phyloP scores from a whole-genome alignment of 108 stramenopile species.

The Pseudonitzschia multistriata region DNA sequence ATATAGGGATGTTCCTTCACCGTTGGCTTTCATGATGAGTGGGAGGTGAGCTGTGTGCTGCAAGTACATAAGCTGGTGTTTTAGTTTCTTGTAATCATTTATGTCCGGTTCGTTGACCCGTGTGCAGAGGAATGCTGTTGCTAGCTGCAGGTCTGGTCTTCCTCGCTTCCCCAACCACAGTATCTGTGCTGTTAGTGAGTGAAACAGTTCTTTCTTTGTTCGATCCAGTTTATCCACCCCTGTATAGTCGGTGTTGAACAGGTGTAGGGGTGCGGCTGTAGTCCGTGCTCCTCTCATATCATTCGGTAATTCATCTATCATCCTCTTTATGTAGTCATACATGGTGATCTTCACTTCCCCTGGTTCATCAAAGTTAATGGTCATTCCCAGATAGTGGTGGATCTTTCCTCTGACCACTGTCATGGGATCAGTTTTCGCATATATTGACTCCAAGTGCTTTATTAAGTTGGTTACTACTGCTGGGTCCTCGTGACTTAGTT shows the following conservation, averaged over 20 bases:
- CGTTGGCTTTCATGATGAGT: too few species aligned
- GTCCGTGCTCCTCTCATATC: slow-evolving; percentile 12
- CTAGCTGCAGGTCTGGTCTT: too few species aligned
- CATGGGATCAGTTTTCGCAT: background rate
- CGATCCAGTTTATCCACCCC: too few species aligned
- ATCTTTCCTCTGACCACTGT: slow-evolving; percentile 32
- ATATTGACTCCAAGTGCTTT: slow-evolving; percentile 2
- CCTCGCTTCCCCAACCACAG: too few species aligned
- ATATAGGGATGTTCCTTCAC: too few species aligned
- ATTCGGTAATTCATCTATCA: slow-evolving; percentile 8
- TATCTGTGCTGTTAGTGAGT: too few species aligned
- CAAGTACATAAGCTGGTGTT: too few species aligned
- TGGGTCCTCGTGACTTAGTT: slow-evolving; percentile 34
- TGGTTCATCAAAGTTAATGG: slow-evolving; percentile 15
- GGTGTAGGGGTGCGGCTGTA: slow-evolving; percentile 1
- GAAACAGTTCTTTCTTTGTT: too few species aligned
- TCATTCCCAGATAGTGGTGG: slow-evolving; percentile 45
- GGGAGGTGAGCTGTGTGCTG: too few species aligned
- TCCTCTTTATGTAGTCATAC: slow-evolving; percentile 24
- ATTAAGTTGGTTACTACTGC: slow-evolving; percentile 16
- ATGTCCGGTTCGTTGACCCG: too few species aligned
- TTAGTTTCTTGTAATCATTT: too few species aligned
- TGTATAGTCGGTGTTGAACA: background rate
- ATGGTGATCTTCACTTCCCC: slow-evolving; percentile 31
- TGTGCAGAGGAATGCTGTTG: too few species aligned